Conservation (phyloP, 2,329 filamentous ascomycete species). For the Fusarium denticulatum region DNA sequence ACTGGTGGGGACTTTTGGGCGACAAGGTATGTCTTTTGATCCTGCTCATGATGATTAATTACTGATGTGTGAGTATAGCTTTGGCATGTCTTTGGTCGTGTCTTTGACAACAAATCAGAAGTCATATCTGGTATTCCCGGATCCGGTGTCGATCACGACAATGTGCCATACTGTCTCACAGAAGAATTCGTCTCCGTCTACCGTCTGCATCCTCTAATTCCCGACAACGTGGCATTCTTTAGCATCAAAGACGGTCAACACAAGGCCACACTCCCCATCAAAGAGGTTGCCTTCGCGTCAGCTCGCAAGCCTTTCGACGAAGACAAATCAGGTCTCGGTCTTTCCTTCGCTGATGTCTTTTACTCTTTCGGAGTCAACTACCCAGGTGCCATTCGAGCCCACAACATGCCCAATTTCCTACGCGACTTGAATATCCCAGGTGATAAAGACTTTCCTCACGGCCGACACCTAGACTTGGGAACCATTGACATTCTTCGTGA, state of each 20-base stretch:
- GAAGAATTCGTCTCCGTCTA: conserved; percentile 30
- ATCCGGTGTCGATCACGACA: conserved; percentile 14
- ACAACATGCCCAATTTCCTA: conserved; percentile 23
- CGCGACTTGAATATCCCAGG: conserved; percentile 4
- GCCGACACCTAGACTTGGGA: conserved; percentile 18
- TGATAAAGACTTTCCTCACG: conserved; percentile 10
- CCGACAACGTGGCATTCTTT: conserved; percentile 21
- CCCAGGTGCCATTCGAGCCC: conserved; percentile 18
- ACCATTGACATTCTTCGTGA: conserved; percentile 28
- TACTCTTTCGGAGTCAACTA: conserved; percentile 25
- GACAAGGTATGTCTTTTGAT: not conserved
- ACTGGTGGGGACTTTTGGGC: conserved; percentile 23
- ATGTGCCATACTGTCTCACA: conserved; percentile 2
- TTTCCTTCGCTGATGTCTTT: conserved; percentile 10
- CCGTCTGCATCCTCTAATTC: conserved; percentile 17
- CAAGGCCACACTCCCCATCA: conserved; percentile 4
- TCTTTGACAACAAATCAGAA: conserved; percentile 24
- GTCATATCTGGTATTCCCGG: conserved; percentile 24
- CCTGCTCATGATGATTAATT: accelerated
- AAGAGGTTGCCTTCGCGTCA: conserved; percentile 10
- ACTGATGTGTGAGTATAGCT: not conserved
- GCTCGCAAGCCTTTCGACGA: conserved; percentile 6
- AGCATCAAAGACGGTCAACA: conserved; percentile 6
- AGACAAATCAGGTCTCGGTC: not conserved
- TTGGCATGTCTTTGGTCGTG: conserved; percentile 12